These are phyloP conservation scores for Themeda triandra DNA, from an alignment of 176 grass and related monocot species.

Conservation along the genomic window DNA sequence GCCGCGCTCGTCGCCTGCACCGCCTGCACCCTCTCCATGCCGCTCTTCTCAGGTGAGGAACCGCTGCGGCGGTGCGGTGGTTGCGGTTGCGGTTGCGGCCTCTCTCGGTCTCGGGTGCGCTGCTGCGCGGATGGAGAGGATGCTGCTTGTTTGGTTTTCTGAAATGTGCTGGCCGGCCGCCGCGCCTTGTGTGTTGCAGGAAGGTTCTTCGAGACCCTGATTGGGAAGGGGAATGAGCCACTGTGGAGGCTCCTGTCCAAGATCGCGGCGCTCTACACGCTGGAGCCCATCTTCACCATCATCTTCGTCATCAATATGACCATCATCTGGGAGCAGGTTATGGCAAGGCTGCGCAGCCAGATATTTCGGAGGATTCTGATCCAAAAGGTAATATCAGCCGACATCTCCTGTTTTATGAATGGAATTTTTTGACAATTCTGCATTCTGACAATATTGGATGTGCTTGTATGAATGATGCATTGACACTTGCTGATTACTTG, in stretches of 20 bases:
- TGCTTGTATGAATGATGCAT: background rate
- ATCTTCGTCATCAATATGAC: constrained; percentile 84
- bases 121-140: background rate
- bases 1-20: constrained; percentile 77
- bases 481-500: background rate
- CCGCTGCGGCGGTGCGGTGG: background rate
- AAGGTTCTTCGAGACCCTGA: constrained; percentile 89
- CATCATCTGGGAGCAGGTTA: constrained; percentile 88
- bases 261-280: constrained; percentile 60
- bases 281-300: constrained; percentile 91
- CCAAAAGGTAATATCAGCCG: constrained; percentile 57
- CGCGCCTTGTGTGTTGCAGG: constrained; percentile 34
- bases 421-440: background rate
- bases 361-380: constrained; percentile 97
- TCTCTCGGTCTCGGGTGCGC: background rate
- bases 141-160: background rate
- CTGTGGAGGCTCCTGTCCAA: constrained; percentile 75
- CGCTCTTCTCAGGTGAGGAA: constrained; percentile 72
- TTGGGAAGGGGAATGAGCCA: constrained; percentile 62
- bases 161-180: background rate
- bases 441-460: background rate
- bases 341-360: constrained; percentile 71
- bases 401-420: background rate
- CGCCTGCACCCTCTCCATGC: constrained; percentile 85
- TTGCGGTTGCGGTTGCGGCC: background rate